Base-by-base conservation (phyloP, 345 rosid species). In the Aquilaria sinensis region DNA sequence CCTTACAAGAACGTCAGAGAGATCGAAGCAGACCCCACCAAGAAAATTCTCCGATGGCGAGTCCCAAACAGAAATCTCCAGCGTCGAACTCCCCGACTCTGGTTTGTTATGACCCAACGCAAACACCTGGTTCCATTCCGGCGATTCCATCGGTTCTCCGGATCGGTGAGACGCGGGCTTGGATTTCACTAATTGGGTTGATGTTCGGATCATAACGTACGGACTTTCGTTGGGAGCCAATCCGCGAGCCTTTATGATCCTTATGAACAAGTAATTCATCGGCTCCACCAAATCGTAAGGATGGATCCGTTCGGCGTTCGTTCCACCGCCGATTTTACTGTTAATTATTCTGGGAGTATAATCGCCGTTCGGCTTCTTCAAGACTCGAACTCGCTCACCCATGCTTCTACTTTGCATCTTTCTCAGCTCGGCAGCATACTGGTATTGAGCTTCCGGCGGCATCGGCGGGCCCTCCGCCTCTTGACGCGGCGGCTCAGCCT, bases 1-100 rank as follows among this genome's bases (percentile, higher is more conserved):
- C 47, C 96, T 77, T 51, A 90, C 87, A 0, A 84, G 95, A 34
- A 90, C 95, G 33, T 94, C 88, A 0, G 97, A 94, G 57, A 90
- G 88, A 70, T 90, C 96, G 51, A 90, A 83, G 67, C 93, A 81
- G 5, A 90, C 87, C 6, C 99, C 99, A 0, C 99, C 99, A 30
- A 94, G 86, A 62, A 86, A 94, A 47, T 72, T 73, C 74, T 94
- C 92, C 30, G 86, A 68, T 29, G 77, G 81, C 33, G 77, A 70
- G 69, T 94, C 96, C 97, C 99, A 94, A 12, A 86, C 80, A 0
- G 97, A 79, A 72, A 94, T 85, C 78, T 94, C 99, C 9, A 94
- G 73, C 3, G 88, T 83, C 33, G 85, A 75, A 33, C 69, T 74
- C 12, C 83, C 69, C 0, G 85, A 72, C 54, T 85, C 89, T 0